Evolutionary conservation across 768 basidiomycete genomes (phyloP), one percentile per base, ranked within the genome.

Genomic region (Cystobasidium onofrii): DNA sequence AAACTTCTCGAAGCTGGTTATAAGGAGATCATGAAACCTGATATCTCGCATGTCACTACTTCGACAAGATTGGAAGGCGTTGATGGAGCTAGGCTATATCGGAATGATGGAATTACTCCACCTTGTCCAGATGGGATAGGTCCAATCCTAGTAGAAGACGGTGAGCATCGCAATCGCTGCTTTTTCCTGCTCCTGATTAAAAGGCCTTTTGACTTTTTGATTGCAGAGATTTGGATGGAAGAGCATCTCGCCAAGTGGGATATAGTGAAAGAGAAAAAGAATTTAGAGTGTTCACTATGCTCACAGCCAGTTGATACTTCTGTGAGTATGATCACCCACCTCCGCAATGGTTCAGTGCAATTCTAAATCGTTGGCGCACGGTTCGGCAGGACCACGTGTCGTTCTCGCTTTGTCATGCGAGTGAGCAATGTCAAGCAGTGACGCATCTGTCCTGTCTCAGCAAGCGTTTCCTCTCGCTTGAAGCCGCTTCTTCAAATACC

Each of bases 371-470:
- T 10, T n/a, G 9, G 23, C 29, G 25, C 34, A 17, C 50, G 46
- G 44, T 23, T 29, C 18, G 33, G 27, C 44, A 63, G 77, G 75
- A 80, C 39, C 82, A 81, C 74, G 73, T 80, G 27, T 70, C 76
- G 1, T 81, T 81, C 73, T 71, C 78, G 9, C 76, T 81, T 17
- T 82, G 82, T 72, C 0, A 73, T 18, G 20, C 73, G 9, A 25
- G 39, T 0, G 39, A 65, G 25, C 0, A 33, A 29, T 80, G 81
- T 60, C 20, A 62, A 25, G 46, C 69, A 29, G 44, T 76, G 2
- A 41, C 78, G 12, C 80, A 81, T 67, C 76, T 81, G 34, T 64
- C 69, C 1, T 82, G 82, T 64, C 78, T 82, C 31, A 77, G 80
- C 4, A 20, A 64, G 0, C 74, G 66, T 54, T 80, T 80, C 66